A percentile compares a stretch with the other conserved stretches of the same genome.
Evolutionary conservation across 169 alveolate genomes (phyloP).

Genomic region (Plasmodium relictum): DNA sequence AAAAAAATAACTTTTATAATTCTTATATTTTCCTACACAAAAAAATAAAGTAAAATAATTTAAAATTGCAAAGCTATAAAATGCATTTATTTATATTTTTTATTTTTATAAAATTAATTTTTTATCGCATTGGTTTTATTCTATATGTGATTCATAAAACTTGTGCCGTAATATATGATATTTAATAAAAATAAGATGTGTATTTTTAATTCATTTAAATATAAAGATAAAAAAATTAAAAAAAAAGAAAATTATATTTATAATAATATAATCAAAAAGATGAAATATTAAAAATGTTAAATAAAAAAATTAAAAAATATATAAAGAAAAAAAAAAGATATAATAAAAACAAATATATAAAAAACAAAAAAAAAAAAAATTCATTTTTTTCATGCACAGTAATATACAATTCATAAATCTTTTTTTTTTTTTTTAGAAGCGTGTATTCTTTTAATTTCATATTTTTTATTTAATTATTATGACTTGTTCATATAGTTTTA

Average conservation of each 20-base stretch:
- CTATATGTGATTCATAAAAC: constrained; percentile 14
- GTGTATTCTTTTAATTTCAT: neutral
- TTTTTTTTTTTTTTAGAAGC: neutral
- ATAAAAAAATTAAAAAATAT: neutral
- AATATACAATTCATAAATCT: neutral
- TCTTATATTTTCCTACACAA: neutral
- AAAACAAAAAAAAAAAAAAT: neutral
- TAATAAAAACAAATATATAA: neutral
- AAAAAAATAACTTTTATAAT: neutral
- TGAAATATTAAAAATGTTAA: neutral
- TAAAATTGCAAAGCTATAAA: neutral
- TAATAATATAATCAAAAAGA: neutral
- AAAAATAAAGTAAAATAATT: neutral
- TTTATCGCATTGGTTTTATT: constrained; percentile 1
- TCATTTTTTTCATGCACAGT: neutral
- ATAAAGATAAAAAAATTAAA: neutral
- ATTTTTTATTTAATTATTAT: neutral
- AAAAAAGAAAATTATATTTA: neutral
- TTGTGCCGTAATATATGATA: neutral
- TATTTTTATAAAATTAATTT: constrained; percentile 1
- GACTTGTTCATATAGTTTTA: constrained; percentile 5
- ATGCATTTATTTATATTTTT: neutral
- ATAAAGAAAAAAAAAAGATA: neutral
- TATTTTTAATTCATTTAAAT: neutral
- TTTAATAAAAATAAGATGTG: neutral